Conservation (phyloP, 2,329 filamentous ascomycete genomes). For the Aureobasidium uvarum region DNA sequence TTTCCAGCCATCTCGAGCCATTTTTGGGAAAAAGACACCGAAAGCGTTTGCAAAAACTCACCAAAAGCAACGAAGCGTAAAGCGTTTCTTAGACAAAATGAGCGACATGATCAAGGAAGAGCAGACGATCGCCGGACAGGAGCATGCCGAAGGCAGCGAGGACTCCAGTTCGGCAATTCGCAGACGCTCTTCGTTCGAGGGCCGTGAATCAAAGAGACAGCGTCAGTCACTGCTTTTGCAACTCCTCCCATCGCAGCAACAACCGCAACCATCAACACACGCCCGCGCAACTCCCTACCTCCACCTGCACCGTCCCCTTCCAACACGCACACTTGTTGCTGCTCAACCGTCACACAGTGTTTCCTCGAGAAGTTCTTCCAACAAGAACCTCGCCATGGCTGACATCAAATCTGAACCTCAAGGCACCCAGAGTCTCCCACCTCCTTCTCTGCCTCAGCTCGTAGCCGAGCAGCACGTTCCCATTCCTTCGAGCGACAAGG, state of each 20-base stretch:
- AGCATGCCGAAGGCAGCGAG: slow-evolving; percentile 18
- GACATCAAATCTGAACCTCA: slow-evolving; percentile 26
- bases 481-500: slow-evolving; percentile 82
- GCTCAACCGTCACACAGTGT: slow-evolving; percentile 27
- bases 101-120: slow-evolving; percentile 9
- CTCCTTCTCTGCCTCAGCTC: slow-evolving; percentile 83
- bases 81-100: slow-evolving; percentile 10
- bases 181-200: slow-evolving; percentile 25
- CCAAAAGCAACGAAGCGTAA: neutral
- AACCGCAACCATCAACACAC: neutral
- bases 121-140: slow-evolving; percentile 16
- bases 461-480: slow-evolving; percentile 89
- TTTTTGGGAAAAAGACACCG: neutral
- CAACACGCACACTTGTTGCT: slow-evolving; percentile 24
- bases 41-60: neutral
- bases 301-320: slow-evolving; percentile 20
- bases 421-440: slow-evolving; percentile 88
- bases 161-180: slow-evolving; percentile 20
- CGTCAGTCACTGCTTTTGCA: slow-evolving; percentile 27
- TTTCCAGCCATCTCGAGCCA: slow-evolving; percentile 18
- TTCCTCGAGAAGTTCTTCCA: slow-evolving; percentile 28
- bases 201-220: slow-evolving; percentile 29
- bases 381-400: slow-evolving; percentile 30
- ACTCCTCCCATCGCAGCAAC: slow-evolving; percentile 17
- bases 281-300: neutral